Conservation (phyloP, 345 rosid genomes). For the thale cress (Arabidopsis thaliana) region DNA sequence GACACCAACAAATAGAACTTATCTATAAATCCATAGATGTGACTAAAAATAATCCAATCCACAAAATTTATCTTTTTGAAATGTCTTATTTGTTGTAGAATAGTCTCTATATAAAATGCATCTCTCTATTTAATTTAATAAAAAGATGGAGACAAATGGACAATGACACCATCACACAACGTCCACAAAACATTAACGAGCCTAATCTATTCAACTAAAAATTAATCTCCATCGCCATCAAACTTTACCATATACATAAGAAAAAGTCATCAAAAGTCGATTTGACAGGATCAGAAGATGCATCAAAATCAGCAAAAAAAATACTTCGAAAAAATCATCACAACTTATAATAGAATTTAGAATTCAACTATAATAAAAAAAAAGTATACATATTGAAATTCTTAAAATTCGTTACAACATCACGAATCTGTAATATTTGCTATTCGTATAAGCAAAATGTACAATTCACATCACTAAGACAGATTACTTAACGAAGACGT, state of each 20-base stretch:
- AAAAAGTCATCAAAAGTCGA: conserved; percentile 29
- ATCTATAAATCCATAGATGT: background rate
- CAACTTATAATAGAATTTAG: conserved; percentile 1
- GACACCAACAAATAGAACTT: background rate
- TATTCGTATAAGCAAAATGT: conserved; percentile 40
- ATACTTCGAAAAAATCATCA: background rate
- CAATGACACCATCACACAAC: conserved; percentile 31
- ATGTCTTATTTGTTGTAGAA: conserved; percentile 17
- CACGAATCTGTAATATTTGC: conserved; percentile 41
- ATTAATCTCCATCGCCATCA: conserved; percentile 30
- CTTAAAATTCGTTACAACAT: conserved; percentile 21
- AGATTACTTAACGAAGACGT: conserved; percentile 14
- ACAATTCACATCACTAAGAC: conserved; percentile 38
- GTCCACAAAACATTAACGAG: conserved; percentile 41
- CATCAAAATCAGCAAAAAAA: conserved; percentile 28
- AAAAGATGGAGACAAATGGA: conserved; percentile 35
- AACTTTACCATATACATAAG: conserved; percentile 27
- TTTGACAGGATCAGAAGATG: conserved; percentile 33
- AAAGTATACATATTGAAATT: conserved; percentile 27
- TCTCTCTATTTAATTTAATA: background rate
- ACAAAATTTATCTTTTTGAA: conserved; percentile 6
- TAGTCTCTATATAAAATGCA: background rate
- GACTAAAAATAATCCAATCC: conserved; percentile 18
- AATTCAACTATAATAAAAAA: conserved; percentile 14
- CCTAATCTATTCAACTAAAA: conserved; percentile 27